These are phyloP conservation scores for Aspergillus carlsbadensis DNA, from an alignment of 495 filamentous ascomycete genomes.

Conservation along the genomic window DNA sequence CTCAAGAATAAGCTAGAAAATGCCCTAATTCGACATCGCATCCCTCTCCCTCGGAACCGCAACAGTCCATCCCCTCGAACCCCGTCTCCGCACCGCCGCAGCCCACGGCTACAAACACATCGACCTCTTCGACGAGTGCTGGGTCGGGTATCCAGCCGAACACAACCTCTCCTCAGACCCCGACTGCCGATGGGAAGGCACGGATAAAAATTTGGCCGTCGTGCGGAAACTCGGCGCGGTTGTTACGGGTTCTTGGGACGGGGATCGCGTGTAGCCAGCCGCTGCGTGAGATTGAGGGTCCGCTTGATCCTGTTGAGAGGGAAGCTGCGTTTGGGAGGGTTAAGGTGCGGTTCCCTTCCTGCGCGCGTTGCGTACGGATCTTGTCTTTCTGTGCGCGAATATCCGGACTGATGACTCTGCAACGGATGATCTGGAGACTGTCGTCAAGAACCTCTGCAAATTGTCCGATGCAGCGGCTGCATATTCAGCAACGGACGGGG, in stretches of 20 bases:
- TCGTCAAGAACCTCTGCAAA: constrained; percentile 30
- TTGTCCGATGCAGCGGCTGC: constrained; percentile 31
- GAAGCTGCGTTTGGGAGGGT: constrained; percentile 23
- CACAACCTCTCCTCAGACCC: constrained; percentile 24
- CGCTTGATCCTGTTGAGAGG: constrained; percentile 26
- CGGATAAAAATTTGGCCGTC: constrained; percentile 24
- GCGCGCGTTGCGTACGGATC: constrained; percentile 36
- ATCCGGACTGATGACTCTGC: constrained; percentile 31
- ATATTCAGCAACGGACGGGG: constrained; percentile 29
- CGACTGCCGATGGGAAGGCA: constrained; percentile 30
- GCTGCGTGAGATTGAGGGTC: constrained; percentile 30
- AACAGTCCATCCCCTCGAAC: constrained; percentile 25
- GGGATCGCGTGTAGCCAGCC: constrained; percentile 35
- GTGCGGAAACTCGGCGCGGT: constrained; percentile 29
- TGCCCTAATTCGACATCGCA: constrained; percentile 24
- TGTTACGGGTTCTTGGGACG: constrained; percentile 31
- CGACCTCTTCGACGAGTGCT: constrained; percentile 40
- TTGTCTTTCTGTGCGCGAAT: constrained; percentile 36
- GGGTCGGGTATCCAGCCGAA: constrained; percentile 34
- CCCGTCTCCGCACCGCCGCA: constrained; percentile 31
- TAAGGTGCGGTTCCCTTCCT: constrained; percentile 38
- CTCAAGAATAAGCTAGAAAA: too few relatives aligned
- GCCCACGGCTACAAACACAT: constrained; percentile 33
- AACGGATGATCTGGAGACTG: constrained; percentile 30
- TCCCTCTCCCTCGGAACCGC: constrained; percentile 35